A percentile compares a stretch with the other conserved stretches of the same genome.
phyloP scores from a whole-genome alignment of 2,329 filamentous ascomycete genomes.

The Orbilia javanica region DNA sequence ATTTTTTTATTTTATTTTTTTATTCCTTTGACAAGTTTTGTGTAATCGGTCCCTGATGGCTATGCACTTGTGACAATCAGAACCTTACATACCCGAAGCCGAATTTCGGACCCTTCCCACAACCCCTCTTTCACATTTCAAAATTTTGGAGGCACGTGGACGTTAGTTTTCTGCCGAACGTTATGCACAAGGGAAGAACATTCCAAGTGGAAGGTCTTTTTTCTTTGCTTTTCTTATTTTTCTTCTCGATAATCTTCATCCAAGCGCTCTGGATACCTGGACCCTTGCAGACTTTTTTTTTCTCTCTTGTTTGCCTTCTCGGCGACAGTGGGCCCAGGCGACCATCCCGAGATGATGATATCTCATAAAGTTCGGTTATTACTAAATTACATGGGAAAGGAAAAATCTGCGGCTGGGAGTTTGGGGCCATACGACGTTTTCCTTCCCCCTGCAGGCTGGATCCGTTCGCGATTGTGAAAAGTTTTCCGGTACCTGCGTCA shows the following conservation, averaged over 20 bases:
- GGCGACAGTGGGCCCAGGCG: constrained; percentile 35
- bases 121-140: constrained; percentile 9
- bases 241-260: constrained; percentile 10
- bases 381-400: constrained; percentile 32
- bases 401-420: constrained; percentile 34
- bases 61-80: not conserved
- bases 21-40: not conserved
- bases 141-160: constrained; percentile 30
- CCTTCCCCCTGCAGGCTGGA: too few relatives aligned
- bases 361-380: constrained; percentile 48
- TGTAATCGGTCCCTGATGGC: not conserved
- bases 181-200: constrained; percentile 18
- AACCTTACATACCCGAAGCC: not conserved
- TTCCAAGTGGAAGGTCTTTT: constrained; percentile 32
- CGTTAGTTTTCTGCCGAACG: constrained; percentile 22
- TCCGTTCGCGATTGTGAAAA: constrained; percentile 45
- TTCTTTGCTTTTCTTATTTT: too few relatives aligned
- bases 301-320: constrained; percentile 31
- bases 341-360: constrained; percentile 25
- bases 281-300: constrained; percentile 13
- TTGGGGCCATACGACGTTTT: constrained; percentile 29
- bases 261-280: constrained; percentile 22
- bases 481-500: constrained; percentile 58
- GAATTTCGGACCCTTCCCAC: not conserved
- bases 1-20: too few relatives aligned